A percentile compares a stretch with the other conserved stretches of the same genome.
Conservation (phyloP, 768 basidiomycete genomes). For the Pulveroboletus sp. region DNA sequence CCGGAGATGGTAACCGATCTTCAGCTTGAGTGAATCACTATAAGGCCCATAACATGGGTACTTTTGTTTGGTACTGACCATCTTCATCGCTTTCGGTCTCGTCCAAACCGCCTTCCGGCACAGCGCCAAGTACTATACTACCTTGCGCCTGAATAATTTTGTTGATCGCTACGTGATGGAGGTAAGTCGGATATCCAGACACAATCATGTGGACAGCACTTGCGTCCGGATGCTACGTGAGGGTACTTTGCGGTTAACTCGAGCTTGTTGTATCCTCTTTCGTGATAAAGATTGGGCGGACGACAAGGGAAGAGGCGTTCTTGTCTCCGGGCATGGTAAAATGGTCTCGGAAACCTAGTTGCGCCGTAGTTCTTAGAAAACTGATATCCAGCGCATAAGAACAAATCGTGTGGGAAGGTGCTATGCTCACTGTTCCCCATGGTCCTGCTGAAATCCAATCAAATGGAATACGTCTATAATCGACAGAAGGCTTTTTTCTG, state of each 20-base stretch:
- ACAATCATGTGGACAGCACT: slow-evolving; percentile 1
- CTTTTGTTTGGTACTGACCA: slow-evolving; percentile 12
- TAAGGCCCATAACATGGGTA: slow-evolving; percentile 14
- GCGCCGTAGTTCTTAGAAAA: slow-evolving; percentile 8
- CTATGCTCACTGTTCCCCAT: slow-evolving; percentile 21
- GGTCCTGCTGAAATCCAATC: slow-evolving; percentile 12
- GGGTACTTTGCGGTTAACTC: slow-evolving; percentile 34
- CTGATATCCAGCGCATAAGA: slow-evolving; percentile 7
- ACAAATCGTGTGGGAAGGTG: not conserved
- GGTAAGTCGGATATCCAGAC: slow-evolving; percentile 1
- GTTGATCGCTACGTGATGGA: slow-evolving; percentile 41
- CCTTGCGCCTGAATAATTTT: slow-evolving; percentile 44
- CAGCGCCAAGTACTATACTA: slow-evolving; percentile 42
- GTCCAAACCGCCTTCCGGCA: slow-evolving; percentile 41
- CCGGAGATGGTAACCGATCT: slow-evolving; percentile 32
- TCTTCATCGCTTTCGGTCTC: slow-evolving; percentile 29
- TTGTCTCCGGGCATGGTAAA: slow-evolving; percentile 18
- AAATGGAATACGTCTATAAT: slow-evolving; percentile 17
- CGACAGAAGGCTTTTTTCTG: slow-evolving; percentile 14
- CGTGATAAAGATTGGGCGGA: slow-evolving; percentile 22
- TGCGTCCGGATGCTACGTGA: slow-evolving; percentile 42
- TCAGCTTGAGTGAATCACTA: not conserved
- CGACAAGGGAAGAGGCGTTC: slow-evolving; percentile 19
- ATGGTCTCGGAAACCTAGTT: slow-evolving; percentile 21
- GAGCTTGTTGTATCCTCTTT: slow-evolving; percentile 24